Conservation (phyloP, 2,329 filamentous ascomycete genomes). For the Stagonosporopsis tanaceti region DNA sequence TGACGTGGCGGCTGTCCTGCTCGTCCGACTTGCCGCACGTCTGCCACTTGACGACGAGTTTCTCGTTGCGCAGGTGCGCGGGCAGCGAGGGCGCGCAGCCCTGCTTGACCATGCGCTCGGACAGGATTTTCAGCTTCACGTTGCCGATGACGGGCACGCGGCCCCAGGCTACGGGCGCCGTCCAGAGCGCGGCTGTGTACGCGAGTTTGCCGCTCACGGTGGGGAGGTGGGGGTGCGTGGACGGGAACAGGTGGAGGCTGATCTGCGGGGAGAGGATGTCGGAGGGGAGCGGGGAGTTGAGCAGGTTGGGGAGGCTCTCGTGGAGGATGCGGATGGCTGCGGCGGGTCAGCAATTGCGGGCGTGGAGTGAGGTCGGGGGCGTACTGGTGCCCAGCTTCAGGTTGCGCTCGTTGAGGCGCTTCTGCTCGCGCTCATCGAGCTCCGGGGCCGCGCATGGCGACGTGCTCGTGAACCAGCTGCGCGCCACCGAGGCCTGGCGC, state of each 20-base stretch:
- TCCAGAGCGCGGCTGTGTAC: conserved; percentile 94
- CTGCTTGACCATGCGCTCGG: conserved; percentile 80
- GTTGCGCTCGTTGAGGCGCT: conserved; percentile 65
- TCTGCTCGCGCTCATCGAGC: conserved; percentile 49
- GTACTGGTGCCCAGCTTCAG: conserved; percentile 69
- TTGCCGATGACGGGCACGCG: conserved; percentile 89
- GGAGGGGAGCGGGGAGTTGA: conserved; percentile 67
- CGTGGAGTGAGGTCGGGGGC: conserved; percentile 13
- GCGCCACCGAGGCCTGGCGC: conserved; percentile 44
- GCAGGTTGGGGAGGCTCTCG: conserved; percentile 67
- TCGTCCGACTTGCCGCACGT: conserved; percentile 66
- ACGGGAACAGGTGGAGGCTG: conserved; percentile 70
- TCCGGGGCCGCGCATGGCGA: conserved; percentile 39
- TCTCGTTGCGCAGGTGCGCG: conserved; percentile 66
- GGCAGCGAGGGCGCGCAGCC: conserved; percentile 52
- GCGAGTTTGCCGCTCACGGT: conserved; percentile 89
- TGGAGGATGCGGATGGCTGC: conserved; percentile 68
- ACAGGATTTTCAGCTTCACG: conserved; percentile 84
- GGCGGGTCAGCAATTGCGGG: conserved; percentile 12
- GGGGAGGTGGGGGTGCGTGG: conserved; percentile 86
- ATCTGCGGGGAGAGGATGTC: conserved; percentile 70
- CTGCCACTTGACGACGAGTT: conserved; percentile 91
- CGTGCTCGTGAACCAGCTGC: conserved; percentile 56
- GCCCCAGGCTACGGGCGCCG: conserved; percentile 95
- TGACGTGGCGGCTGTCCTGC: conserved; percentile 53